phyloP scores from a whole-genome alignment of 768 basidiomycete genomes.

The Mycena latifolia region DNA sequence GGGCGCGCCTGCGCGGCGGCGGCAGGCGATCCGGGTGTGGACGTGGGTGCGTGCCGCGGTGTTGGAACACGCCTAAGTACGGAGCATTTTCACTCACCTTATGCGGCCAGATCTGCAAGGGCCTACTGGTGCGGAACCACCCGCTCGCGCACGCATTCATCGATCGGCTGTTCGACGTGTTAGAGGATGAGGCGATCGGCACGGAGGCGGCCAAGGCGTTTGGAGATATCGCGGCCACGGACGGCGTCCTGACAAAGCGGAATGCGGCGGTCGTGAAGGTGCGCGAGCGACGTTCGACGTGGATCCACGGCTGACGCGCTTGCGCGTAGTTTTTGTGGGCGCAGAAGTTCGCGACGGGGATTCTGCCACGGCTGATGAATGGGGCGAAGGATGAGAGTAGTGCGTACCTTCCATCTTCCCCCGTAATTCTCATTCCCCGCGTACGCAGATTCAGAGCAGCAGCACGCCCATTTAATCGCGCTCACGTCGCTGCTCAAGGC shows the following conservation, averaged over 20 bases:
- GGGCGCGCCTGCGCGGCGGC: constrained; percentile 54
- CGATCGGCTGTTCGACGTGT: constrained; percentile 75
- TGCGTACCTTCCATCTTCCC: constrained; percentile 44
- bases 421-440: too few relatives aligned
- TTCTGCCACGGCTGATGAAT: constrained; percentile 81
- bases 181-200: constrained; percentile 73
- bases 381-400: constrained; percentile 71
- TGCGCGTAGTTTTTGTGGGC: constrained; percentile 73
- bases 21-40: constrained; percentile 70
- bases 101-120: constrained; percentile 75
- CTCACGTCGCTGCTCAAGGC: constrained; percentile 85
- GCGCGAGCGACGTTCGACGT: constrained; percentile 26
- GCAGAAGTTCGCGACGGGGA: constrained; percentile 78
- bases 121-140: constrained; percentile 82
- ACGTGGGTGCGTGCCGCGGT: constrained; percentile 66
- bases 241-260: constrained; percentile 77
- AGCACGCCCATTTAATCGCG: constrained; percentile 84
- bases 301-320: not conserved
- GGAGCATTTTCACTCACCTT: too few relatives aligned
- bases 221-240: constrained; percentile 72
- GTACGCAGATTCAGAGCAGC: constrained; percentile 60
- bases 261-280: constrained; percentile 88
- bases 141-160: constrained; percentile 66
- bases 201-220: constrained; percentile 84
- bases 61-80: too few relatives aligned